Base-by-base conservation (phyloP, 768 basidiomycete species). In the Baorangia bicolor region DNA sequence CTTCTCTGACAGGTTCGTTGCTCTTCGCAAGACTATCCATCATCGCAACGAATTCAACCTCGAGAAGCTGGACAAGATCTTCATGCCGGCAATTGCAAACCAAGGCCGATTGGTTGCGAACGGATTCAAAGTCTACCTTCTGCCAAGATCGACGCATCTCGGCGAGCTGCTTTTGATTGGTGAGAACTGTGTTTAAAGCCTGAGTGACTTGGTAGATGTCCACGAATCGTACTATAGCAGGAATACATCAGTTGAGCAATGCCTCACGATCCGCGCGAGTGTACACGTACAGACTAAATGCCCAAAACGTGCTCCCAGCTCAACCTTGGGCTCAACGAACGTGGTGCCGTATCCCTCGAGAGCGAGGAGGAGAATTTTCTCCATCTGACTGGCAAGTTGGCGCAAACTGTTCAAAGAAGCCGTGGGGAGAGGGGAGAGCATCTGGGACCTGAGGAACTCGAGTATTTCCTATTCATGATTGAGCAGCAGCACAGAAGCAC, bases 41-140 rank as follows among this genome's bases (percentile, higher is more conserved):
- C 72, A 94, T 73, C n/a, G 74, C 69, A 21, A 90, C 86, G 68
- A 92, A 92, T 70, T 94, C 90, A 51, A 90, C 86, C 68, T 94
- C 92, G 45, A 94, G 73, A 45, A 93, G 79, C 62, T 93, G 90
- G 39, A 90, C 83, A 47, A 94, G 80, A 64, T 93, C 90, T 72
- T 93, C 92, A 61, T 93, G 91, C 46, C 92, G 87, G 70, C 92
- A 94, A 67, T 94, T 93, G 80, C 92, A 93, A 28, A 94, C 92
- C 64, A 94, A 75, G 18, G 92, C 92, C n/a, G 90, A 91, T 66
- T 94, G 92, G 65, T 94, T 94, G 57, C 92, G 83, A 52, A 94
- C 90, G 28, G 90, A 91, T 69, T 94, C 91, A 62, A 94, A 94
- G 68, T 94, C 90, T 41, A 94, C 84, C 71, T 89, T 90, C 58